phyloP scores from a whole-genome alignment of 2,329 filamentous ascomycete genomes.

The Hypoxylon sp. region DNA sequence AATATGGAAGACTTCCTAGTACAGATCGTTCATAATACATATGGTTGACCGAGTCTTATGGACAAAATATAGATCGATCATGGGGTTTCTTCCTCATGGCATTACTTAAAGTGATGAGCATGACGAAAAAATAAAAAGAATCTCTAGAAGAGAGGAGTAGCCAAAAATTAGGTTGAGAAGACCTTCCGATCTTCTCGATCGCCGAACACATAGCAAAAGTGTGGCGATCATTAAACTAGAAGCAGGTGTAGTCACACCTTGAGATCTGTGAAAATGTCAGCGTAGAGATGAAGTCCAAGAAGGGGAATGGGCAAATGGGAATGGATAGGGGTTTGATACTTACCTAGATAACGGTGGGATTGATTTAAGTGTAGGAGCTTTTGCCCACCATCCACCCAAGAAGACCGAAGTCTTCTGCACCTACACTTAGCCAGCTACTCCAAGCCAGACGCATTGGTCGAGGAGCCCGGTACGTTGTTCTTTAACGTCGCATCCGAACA shows the following conservation, averaged over 20 bases:
- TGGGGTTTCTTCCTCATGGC: constrained; percentile 18
- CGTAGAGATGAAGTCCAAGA: neutral
- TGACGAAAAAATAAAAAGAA: constrained; percentile 25
- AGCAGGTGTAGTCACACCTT: neutral
- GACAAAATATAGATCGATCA: neutral
- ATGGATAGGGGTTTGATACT: neutral
- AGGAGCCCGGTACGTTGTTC: constrained; percentile 3
- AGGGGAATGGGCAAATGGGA: neutral
- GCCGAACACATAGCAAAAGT: neutral
- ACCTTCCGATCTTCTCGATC: neutral
- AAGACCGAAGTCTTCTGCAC: neutral
- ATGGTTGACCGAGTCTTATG: neutral
- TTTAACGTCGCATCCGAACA: constrained; percentile 4
- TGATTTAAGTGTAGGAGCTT: neutral
- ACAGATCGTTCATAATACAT: no score
- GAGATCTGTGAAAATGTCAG: neutral
- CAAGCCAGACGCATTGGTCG: neutral
- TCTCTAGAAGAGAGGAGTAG: neutral
- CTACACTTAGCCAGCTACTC: constrained; percentile 2
- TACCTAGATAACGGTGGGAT: neutral
- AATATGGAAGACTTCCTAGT: no score
- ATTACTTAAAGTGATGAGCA: constrained; percentile 17
- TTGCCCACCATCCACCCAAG: constrained; percentile 1
- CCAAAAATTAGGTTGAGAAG: neutral
- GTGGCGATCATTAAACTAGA: neutral